A percentile compares a stretch with the other conserved stretches of the same genome.
Conservation (phyloP, 176 grass and related monocot genomes). For the Musa itinerans region DNA sequence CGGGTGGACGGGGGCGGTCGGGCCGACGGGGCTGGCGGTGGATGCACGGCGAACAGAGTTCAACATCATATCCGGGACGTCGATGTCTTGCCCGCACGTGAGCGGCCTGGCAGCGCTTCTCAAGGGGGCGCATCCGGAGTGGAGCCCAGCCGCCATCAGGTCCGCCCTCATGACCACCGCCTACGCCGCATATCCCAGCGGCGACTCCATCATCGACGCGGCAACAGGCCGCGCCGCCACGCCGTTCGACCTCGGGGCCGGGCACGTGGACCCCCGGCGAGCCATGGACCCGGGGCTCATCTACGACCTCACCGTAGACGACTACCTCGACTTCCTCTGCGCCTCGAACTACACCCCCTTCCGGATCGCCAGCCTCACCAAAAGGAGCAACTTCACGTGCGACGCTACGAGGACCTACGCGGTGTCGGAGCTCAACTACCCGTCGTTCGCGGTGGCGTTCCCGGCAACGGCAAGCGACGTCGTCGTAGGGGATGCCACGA, state of each 20-base stretch:
- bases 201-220: slow-evolving; percentile 14
- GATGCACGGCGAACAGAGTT: slow-evolving; percentile 1
- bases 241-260: slow-evolving; percentile 24
- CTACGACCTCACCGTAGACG: slow-evolving; percentile 16
- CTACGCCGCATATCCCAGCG: slow-evolving; percentile 4
- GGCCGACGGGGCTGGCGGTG: neutral
- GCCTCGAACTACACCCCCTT: slow-evolving; percentile 51
- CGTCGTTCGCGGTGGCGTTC: slow-evolving; percentile 63
- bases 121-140: neutral
- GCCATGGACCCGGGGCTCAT: slow-evolving; percentile 24
- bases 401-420: slow-evolving; percentile 38
- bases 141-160: slow-evolving; percentile 21
- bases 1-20: neutral
- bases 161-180: slow-evolving; percentile 36
- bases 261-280: slow-evolving; percentile 11
- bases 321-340: slow-evolving; percentile 69
- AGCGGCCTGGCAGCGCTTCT: slow-evolving; percentile 1
- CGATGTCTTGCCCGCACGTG: slow-evolving; percentile 19
- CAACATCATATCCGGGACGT: slow-evolving; percentile 12
- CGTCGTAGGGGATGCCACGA: slow-evolving; percentile 2
- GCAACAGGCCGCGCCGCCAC: slow-evolving; percentile 10
- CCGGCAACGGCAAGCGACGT: slow-evolving; percentile 35
- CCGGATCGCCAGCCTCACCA: slow-evolving; percentile 62
- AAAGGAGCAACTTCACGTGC: slow-evolving; percentile 31
- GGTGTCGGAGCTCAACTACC: slow-evolving; percentile 63